Base-by-base conservation (phyloP, 768 basidiomycete genomes). In the Royoungia palumana region DNA sequence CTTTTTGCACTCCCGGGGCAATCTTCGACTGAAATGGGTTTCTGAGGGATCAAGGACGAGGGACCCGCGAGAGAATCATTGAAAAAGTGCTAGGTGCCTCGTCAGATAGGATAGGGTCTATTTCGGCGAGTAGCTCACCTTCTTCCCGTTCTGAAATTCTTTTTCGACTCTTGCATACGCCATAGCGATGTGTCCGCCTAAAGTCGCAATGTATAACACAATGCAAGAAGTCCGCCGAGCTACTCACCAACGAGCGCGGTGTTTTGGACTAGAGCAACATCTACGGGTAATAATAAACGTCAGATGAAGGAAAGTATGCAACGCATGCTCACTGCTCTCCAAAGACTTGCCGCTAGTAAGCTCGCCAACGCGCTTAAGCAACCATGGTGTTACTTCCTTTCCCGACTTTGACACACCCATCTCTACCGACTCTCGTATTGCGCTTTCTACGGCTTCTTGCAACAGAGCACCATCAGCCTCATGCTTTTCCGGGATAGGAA, bases 321-420 rank as follows among this genome's bases (percentile, higher is more conserved):
- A 38, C 19, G 32, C 17, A 11, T 4, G 70, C 86, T 67, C 50
- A 87, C 86, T 87, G 60, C 79, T 84, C 34, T 75, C 71, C 44
- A 96, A 70, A 6, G 91, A 92, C 51, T 74, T 74, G 2, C 92
- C 92, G 27, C 77, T 62, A 0, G 88, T 92, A 41, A 98, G 73
- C 63, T 95, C 87, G 14, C 78, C 77, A 2, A 98, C 84, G 25
- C 95, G 82, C 37, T 77, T 74, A 25, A 99, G 73, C 10, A 99
- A 72, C 95, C 95, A 98, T 7, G 96, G 96, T 2, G 96, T 99
- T 6, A 80, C 93, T 51, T 92, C 89, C 58, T 96, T 97, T 3
- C 96, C 96, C 16, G 76, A 72, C 57, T 74, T 81, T 59, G 79
- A 86, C 39, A 95, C 72, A 2, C 94, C 92, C 54, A 85, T 86